Base-by-base conservation (phyloP, 495 filamentous ascomycete species). In the Beverwykella pulmonaria region DNA sequence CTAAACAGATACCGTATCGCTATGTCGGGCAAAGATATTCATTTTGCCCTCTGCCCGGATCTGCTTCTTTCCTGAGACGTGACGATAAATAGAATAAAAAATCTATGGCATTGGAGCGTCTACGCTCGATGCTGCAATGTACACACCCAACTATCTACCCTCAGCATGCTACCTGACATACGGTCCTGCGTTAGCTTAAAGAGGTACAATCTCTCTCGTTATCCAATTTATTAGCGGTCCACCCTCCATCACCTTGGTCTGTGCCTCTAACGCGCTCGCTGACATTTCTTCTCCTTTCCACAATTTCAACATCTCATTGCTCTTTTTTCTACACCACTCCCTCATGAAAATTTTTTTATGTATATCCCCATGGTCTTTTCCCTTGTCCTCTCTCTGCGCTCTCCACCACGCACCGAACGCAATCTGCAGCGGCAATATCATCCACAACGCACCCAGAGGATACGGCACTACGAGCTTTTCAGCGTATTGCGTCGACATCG, bases 381-480 rank as follows among this genome's bases (percentile, higher is more conserved):
- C 19, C 20, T 12, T 15, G 19, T 34, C 57, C 4, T 22, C 19
- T 30, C 32, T 58, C 1, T 41, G 6, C 4, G 10, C 27, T 23
- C 53, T 56, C 53, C 53, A 47, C 57, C 57, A 60, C 25, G 57
- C 36, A 3, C 57, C 57, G 25, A 60, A 60, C 0, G 36, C 7
- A 5, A 60, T 17, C 44, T 60, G 57, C 19, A 60, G 36, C 1
- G 57, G 57, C 12, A 60, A 17, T 25, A 60, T 22, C 14, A 39
- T 39, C 26, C 47, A 5, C 10, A 60, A 17, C 14, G 57, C 8
- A 7, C 54, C 34, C 20, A 23, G 20, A 8, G 54, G 54, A 12
- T 48, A 27, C 1, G 57, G 36, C 14, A 27, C 25, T 15, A 27
- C 41, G 19, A 23, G 25, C 22, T 56, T 23, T 17, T 47, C 57